Evolutionary conservation across 1,284 basidiomycete species (phyloP).

Genomic region (Melampsora abietis-canadensis): DNA sequence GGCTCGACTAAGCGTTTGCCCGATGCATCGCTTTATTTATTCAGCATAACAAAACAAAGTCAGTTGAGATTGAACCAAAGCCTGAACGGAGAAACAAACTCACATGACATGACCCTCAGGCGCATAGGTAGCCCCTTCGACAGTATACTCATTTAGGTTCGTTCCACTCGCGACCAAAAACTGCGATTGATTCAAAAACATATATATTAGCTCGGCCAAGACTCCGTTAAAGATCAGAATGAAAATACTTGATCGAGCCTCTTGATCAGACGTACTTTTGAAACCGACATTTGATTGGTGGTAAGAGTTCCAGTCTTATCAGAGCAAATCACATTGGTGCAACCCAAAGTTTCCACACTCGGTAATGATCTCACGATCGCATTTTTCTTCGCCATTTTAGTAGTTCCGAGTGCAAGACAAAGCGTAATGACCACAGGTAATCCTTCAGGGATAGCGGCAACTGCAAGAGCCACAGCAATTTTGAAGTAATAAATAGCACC

Average conservation of each 20-base stretch:
- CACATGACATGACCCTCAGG: conserved; percentile 68
- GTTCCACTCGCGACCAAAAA: conserved; percentile 69
- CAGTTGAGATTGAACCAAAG: too few species aligned
- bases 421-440: conserved; percentile 93
- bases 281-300: conserved; percentile 85
- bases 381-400: conserved; percentile 96
- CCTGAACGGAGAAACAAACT: conserved; percentile 38
- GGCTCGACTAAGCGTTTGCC: conserved; percentile 34
- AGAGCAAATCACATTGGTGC: conserved; percentile 93
- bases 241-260: background rate
- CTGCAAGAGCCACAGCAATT: conserved; percentile 91
- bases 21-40: conserved; percentile 9
- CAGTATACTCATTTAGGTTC: conserved; percentile 66
- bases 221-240: background rate
- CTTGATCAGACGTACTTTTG: conserved; percentile 60
- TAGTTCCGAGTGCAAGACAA: conserved; percentile 89
- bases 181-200: conserved; percentile 53
- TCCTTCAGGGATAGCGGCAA: conserved; percentile 93
- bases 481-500: conserved; percentile 97
- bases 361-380: conserved; percentile 92
- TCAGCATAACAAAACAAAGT: background rate
- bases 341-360: conserved; percentile 92
- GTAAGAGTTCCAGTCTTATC: conserved; percentile 75
- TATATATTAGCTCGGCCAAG: background rate
- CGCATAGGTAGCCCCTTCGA: conserved; percentile 85